Evolutionary conservation across 2,329 filamentous ascomycete genomes (phyloP).

Genomic region (Colletotrichum tanaceti): DNA sequence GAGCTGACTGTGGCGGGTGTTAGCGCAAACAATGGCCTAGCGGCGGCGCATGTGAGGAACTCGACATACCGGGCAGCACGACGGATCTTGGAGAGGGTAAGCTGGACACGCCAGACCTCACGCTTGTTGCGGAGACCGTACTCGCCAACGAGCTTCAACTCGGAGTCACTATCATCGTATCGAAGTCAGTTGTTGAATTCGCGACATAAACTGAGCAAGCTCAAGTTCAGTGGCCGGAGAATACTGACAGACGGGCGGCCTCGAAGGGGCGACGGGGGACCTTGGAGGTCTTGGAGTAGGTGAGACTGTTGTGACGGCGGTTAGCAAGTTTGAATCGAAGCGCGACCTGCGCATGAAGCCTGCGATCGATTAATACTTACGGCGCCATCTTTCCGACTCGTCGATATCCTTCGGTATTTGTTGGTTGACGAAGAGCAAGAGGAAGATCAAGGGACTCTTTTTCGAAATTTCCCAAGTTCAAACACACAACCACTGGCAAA

Average conservation of each 20-base stretch:
- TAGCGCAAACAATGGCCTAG: constrained; percentile 40
- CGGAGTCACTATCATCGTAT: constrained; percentile 82
- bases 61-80: constrained; percentile 93
- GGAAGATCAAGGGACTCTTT: constrained; percentile 35
- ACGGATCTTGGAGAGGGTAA: constrained; percentile 99
- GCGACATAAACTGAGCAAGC: constrained; percentile 98
- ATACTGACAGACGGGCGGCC: constrained; percentile 99
- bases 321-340: constrained; percentile 37
- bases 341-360: neutral
- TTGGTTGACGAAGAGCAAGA: constrained; percentile 36
- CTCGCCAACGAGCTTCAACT: constrained; percentile 99
- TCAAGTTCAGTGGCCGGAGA: constrained; percentile 96
- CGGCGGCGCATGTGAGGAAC: neutral
- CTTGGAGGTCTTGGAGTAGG: constrained; percentile 99
- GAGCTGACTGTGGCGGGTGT: constrained; percentile 79
- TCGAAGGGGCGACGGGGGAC: constrained; percentile 98
- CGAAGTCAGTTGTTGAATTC: constrained; percentile 73
- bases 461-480: constrained; percentile 20
- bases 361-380: constrained; percentile 45
- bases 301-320: constrained; percentile 57
- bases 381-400: constrained; percentile 57
- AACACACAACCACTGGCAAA: constrained; percentile 3
- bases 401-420: constrained; percentile 46
- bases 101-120: constrained; percentile 99
- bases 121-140: constrained; percentile 99